Base-by-base conservation (phyloP, 2,329 filamentous ascomycete species). In the Biscogniauxia sp. region DNA sequence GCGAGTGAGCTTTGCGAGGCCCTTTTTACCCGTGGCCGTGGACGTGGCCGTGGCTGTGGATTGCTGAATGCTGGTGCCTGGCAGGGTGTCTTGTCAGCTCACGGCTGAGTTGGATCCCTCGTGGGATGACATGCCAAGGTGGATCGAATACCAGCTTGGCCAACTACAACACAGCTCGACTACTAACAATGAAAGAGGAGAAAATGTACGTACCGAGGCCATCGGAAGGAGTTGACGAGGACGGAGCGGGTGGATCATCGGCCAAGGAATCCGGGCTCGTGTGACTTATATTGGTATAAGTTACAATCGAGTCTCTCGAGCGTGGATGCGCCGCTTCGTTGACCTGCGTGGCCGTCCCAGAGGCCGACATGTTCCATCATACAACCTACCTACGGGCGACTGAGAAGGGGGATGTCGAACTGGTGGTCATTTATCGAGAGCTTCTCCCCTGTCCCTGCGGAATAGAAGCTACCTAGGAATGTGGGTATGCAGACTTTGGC, bases 301-400 rank as follows among this genome's bases (percentile, higher is more conserved):
- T 59, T 19, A 56, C 45, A 51, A 54, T 60, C 32, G 54, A 28
- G 49, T 66, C 64, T 53, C 58, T 60, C 56, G 55, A 61, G 15
- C 45, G 61, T 61, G 61, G 57, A 56, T 57, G 62, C 51, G 63
- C 58, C 66, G 63, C 68, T 56, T 70, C 64, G 58, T 52, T 57
- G 61, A 59, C 64, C 59, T 61, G 58, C 32, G 67, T 64, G 61
- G 64, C 64, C 65, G 63, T 57, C 54, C 66, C 53, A 55, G 66
- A 65, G 61, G 62, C 66, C 64, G 70, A 69, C 70, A 71, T 72
- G 54, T 68, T 66, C 70, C 70, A 70, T 72, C 60, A 63, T 71
- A 3, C 6, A 2, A 8, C 9, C 28, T 13, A 32, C 11, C 61
- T 59, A 37, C 45, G 20, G n/a, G 51, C 32, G 56, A 58, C 52